A percentile compares a stretch with the other conserved stretches of the same genome.
phyloP scores from a whole-genome alignment of 1,284 basidiomycete species.

The Trichosporon coremiiforme region DNA sequence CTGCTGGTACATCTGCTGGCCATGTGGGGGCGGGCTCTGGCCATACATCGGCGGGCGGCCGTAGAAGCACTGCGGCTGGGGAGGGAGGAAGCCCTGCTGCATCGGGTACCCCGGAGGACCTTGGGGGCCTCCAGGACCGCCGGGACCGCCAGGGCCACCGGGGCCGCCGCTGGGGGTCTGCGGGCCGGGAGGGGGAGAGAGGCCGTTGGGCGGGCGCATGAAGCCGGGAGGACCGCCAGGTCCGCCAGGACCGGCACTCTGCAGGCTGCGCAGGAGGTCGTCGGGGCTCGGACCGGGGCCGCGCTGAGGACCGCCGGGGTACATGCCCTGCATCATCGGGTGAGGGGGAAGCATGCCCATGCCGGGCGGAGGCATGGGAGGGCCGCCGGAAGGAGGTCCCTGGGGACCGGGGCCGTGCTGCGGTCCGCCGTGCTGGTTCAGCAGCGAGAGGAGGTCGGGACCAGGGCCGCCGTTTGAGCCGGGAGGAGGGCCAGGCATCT shows the following conservation, averaged over 20 bases:
- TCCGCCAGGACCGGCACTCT: background rate
- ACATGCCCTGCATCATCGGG: too few species aligned
- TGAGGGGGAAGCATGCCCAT: conserved; percentile 33
- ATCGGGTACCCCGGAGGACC: conserved; percentile 25
- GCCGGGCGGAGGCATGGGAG: conserved; percentile 26
- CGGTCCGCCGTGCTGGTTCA: conserved; percentile 27
- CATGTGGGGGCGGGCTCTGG: conserved; percentile 1
- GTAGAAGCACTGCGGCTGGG: conserved; percentile 25
- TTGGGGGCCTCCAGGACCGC: conserved; percentile 1
- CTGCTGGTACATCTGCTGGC: conserved; percentile 22
- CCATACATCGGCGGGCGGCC: conserved; percentile 21
- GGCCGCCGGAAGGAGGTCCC: conserved; percentile 10
- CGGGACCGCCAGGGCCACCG: conserved; percentile 16
- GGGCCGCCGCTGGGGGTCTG: background rate
- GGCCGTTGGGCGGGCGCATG: conserved; percentile 25
- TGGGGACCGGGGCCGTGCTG: background rate
- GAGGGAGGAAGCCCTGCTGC: conserved; percentile 32
- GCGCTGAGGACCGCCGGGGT: background rate
- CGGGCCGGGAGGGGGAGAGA: conserved; percentile 2
- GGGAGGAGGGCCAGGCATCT: conserved; percentile 23
- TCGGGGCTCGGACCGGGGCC: conserved; percentile 28
- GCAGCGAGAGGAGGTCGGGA: conserved; percentile 38
- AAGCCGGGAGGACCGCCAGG: conserved; percentile 21
- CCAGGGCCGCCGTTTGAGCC: conserved; percentile 16
- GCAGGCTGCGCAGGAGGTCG: conserved; percentile 35